Percentiles rank a stretch among this genome's conserved stretches.
These are phyloP conservation scores for Suillus placidus DNA, from an alignment of 768 basidiomycete species.

Conservation along the genomic window DNA sequence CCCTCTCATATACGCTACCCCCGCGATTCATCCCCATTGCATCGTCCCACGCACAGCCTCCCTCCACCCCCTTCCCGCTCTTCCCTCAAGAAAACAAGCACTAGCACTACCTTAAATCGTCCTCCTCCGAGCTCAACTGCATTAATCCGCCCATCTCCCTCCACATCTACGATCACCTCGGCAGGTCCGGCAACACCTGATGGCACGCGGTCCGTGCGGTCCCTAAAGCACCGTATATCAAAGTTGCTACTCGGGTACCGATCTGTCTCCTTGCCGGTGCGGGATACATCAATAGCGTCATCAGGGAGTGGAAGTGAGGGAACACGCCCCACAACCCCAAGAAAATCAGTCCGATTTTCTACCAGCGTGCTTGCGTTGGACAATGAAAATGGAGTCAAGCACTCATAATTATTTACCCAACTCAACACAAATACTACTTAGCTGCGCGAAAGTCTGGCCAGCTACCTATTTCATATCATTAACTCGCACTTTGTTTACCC, in stretches of 20 bases:
- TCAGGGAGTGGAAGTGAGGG: constrained; percentile 32
- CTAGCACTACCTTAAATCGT: constrained; percentile 24
- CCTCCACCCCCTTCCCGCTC: constrained; percentile 65
- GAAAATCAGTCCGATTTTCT: constrained; percentile 68
- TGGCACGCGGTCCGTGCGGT: constrained; percentile 33
- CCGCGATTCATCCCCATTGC: constrained; percentile 27
- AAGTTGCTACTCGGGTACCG: constrained; percentile 51
- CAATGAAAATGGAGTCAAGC: constrained; percentile 10
- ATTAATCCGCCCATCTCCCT: constrained; percentile 23
- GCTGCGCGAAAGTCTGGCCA: constrained; percentile 5
- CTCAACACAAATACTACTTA: constrained; percentile 5
- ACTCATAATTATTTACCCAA: constrained; percentile 1
- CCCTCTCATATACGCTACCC: constrained; percentile 30
- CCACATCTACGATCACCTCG: constrained; percentile 42
- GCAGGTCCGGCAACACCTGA: constrained; percentile 28
- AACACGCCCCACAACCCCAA: constrained; percentile 46
- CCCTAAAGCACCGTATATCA: constrained; percentile 54
- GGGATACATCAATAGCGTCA: constrained; percentile 35
- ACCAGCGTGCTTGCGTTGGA: constrained; percentile 40
- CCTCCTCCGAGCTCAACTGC: constrained; percentile 21
- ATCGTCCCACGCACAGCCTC: constrained; percentile 33
- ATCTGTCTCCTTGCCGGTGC: constrained; percentile 37
- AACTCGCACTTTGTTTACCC: constrained; percentile 3
- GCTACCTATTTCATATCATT: constrained; percentile 8
- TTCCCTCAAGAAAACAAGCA: constrained; percentile 59